These are phyloP conservation scores for Rutstroemia sp. DNA, from an alignment of 2,329 filamentous ascomycete species.

Conservation along the genomic window DNA sequence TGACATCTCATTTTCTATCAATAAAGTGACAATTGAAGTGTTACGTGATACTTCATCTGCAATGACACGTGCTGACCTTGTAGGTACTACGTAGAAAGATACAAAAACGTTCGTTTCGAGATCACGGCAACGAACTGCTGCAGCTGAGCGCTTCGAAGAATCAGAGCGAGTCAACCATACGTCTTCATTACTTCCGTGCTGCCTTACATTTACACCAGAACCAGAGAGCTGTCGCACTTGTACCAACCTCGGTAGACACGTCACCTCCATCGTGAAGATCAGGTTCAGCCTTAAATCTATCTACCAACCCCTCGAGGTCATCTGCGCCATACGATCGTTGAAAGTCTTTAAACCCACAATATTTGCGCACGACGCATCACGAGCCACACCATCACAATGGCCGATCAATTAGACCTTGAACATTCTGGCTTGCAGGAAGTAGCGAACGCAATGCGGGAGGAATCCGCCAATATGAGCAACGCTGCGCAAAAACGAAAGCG, in stretches of 20 bases:
- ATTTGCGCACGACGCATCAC: constrained; percentile 23
- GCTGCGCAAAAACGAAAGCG: constrained; percentile 30
- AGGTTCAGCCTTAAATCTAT: constrained; percentile 26
- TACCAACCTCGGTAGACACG: constrained; percentile 29
- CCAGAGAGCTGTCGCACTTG: constrained; percentile 22
- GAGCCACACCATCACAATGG: constrained; percentile 22
- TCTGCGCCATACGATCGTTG: constrained; percentile 23
- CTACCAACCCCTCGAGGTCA: constrained; percentile 28
- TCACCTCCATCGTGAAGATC: constrained; percentile 24
- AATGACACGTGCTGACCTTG: constrained; percentile 31
- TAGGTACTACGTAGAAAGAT: constrained; percentile 25
- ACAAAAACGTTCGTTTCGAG: constrained; percentile 28
- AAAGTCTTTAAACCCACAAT: constrained; percentile 18
- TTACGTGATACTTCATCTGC: constrained; percentile 26
- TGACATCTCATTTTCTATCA: constrained; percentile 22
- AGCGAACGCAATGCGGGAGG: constrained; percentile 31
- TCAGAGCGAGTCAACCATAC: constrained; percentile 20
- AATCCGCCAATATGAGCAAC: constrained; percentile 17
- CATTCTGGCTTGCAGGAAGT: constrained; percentile 31
- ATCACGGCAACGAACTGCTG: constrained; percentile 26
- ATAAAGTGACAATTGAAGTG: constrained; percentile 15
- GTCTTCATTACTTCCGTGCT: constrained; percentile 16
- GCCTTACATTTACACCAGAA: constrained; percentile 16
- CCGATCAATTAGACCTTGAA: constrained; percentile 29
- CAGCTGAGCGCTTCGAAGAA: constrained; percentile 28